These are phyloP conservation scores for Monosporozyma aerobia DNA, from an alignment of 805 yeast species.

Conservation along the genomic window DNA sequence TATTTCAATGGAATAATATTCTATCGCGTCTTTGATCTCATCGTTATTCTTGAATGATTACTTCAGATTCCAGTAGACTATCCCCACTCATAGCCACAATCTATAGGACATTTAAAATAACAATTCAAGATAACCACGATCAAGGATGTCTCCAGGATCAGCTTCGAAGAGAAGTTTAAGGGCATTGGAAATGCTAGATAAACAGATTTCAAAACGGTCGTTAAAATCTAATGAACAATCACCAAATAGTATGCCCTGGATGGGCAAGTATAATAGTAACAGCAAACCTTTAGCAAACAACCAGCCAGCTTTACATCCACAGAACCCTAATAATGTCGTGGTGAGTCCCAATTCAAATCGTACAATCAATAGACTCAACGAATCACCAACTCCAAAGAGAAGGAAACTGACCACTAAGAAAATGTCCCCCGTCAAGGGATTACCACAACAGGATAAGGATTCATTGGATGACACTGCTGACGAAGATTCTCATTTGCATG, in stretches of 20 bases:
- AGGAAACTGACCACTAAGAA: slow-evolving; percentile 6
- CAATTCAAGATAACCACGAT: not conserved
- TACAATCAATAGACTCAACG: not conserved
- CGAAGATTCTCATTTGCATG: not conserved
- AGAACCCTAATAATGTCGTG: not conserved
- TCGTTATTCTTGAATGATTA: not conserved
- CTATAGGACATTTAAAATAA: too few species aligned
- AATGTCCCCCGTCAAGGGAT: not conserved
- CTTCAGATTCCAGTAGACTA: too few species aligned
- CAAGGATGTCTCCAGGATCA: not conserved
- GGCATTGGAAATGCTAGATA: slow-evolving; percentile 23
- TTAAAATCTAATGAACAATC: not conserved
- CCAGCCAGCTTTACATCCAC: not conserved
- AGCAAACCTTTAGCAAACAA: not conserved
- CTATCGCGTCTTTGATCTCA: not conserved
- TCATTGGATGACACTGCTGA: not conserved
- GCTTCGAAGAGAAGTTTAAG: slow-evolving; percentile 6
- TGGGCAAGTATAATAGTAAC: not conserved
- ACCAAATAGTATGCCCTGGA: not conserved
- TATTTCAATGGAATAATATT: not conserved
- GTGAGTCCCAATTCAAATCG: not conserved
- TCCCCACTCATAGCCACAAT: too few species aligned
- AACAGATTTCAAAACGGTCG: slow-evolving; percentile 15
- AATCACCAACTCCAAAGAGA: slow-evolving; percentile 21
- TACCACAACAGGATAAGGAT: not conserved